Conservation (phyloP, 2,329 filamentous ascomycete species). For the Cordyceps tenuipes region DNA sequence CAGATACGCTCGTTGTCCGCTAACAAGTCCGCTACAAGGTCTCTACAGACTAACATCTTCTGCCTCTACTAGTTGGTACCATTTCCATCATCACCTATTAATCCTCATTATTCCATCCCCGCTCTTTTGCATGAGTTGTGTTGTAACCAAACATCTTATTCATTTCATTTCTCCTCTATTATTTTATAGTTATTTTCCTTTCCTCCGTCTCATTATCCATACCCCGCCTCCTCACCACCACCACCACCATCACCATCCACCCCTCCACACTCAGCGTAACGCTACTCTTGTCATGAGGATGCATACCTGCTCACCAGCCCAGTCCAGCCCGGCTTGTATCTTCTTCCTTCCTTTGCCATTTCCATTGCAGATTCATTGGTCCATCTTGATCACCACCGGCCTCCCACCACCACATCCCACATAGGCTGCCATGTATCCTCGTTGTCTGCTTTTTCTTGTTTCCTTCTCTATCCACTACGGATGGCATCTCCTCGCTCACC, state of each 20-base stretch:
- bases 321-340: neutral
- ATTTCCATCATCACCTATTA: neutral
- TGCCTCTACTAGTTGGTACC: too few relatives aligned
- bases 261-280: constrained; percentile 2
- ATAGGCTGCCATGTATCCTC: too few relatives aligned
- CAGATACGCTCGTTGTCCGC: neutral
- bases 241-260: neutral
- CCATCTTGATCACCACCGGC: neutral
- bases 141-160: too few relatives aligned
- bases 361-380: neutral
- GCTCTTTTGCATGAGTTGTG: neutral
- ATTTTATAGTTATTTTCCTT: neutral
- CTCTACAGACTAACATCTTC: too few relatives aligned
- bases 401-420: too few relatives aligned
- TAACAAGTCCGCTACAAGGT: neutral
- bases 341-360: neutral
- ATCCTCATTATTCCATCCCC: neutral
- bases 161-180: neutral
- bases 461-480: too few relatives aligned
- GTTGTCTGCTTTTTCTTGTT: too few relatives aligned
- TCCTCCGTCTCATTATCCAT: neutral
- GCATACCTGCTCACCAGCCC: neutral
- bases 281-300: constrained; percentile 8
- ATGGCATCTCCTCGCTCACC: neutral
- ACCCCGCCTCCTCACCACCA: neutral